Percentiles rank a stretch among this genome's conserved stretches.
These are phyloP conservation scores for Trichoderma sp. DNA, from an alignment of 2,329 filamentous ascomycete species.

Conservation along the genomic window DNA sequence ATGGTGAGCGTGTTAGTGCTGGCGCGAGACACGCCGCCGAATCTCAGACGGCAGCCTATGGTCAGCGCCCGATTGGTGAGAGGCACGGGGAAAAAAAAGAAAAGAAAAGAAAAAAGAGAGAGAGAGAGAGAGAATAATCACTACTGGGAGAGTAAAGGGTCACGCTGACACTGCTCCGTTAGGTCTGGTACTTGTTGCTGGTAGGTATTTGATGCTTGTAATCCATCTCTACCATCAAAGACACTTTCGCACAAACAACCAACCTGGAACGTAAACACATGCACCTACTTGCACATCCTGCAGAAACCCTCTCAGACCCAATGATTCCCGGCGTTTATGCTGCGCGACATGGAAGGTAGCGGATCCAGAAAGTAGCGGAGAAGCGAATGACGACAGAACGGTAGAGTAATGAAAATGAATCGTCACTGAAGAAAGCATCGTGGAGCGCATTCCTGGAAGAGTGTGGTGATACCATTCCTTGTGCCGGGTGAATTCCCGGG, in stretches of 20 bases:
- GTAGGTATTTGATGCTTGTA: neutral
- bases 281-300: neutral
- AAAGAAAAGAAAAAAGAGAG: neutral
- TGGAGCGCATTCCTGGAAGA: neutral
- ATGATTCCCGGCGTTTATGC: neutral
- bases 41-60: slow-evolving; percentile 15
- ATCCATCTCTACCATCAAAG: neutral
- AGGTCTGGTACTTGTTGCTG: too few species aligned
- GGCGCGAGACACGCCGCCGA: slow-evolving; percentile 18
- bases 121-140: neutral
- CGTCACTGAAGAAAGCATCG: slow-evolving; percentile 6
- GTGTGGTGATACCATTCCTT: slow-evolving; percentile 6
- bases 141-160: neutral
- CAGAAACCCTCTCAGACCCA: neutral
- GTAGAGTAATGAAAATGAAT: neutral
- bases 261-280: neutral
- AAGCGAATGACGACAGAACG: slow-evolving; percentile 1
- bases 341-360: neutral
- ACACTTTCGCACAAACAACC: neutral
- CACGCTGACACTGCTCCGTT: neutral
- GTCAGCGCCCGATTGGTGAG: slow-evolving; percentile 4
- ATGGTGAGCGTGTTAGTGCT: slow-evolving; percentile 10
- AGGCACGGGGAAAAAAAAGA: neutral
- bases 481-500: neutral
- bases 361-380: slow-evolving; percentile 1